phyloP scores from a whole-genome alignment of 108 stramenopile species.

The Discostella pseudostelligera region DNA sequence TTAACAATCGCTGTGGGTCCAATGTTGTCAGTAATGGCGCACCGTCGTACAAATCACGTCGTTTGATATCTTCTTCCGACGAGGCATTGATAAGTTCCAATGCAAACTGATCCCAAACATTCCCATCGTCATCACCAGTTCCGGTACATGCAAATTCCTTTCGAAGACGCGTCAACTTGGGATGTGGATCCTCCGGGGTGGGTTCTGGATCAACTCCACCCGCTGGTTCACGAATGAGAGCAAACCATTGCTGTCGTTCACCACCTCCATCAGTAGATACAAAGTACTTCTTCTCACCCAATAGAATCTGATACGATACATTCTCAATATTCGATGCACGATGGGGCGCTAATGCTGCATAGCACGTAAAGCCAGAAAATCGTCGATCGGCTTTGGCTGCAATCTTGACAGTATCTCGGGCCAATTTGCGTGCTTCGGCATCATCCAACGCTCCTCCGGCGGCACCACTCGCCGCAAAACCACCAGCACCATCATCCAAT shows the following conservation, averaged over 20 bases:
- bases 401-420: constrained; percentile 72
- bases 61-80: constrained; percentile 92
- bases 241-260: constrained; percentile 98
- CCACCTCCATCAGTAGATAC: constrained; percentile 95
- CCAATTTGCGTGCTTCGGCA: constrained; percentile 79
- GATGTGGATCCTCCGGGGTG: constrained; percentile 79
- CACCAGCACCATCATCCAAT: constrained; percentile 79
- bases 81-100: constrained; percentile 89
- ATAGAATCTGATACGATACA: constrained; percentile 88
- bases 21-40: constrained; percentile 75
- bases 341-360: constrained; percentile 83
- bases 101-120: constrained; percentile 91
- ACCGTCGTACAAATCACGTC: constrained; percentile 96
- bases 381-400: constrained; percentile 77
- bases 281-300: constrained; percentile 94
- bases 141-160: constrained; percentile 76
- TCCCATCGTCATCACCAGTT: constrained; percentile 78
- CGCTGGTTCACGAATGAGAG: constrained; percentile 86
- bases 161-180: constrained; percentile 79
- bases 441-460: constrained; percentile 89
- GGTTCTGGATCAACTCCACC: constrained; percentile 89
- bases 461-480: constrained; percentile 86
- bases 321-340: constrained; percentile 89
- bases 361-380: constrained; percentile 89
- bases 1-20: constrained; percentile 58